These are phyloP conservation scores for Phtheirospermum japonicum DNA, from an alignment of 257 asterid genomes.

Conservation along the genomic window DNA sequence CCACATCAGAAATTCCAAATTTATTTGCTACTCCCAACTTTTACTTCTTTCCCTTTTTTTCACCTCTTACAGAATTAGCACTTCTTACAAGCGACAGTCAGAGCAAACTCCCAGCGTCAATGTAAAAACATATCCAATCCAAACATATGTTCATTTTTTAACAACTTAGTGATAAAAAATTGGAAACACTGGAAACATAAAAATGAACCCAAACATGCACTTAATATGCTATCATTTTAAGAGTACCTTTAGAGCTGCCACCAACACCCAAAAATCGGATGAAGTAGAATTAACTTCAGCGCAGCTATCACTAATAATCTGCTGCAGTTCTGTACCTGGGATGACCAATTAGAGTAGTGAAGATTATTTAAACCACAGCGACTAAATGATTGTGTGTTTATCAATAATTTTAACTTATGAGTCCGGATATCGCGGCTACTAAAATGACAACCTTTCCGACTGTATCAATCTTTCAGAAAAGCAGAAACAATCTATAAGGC, in stretches of 20 bases:
- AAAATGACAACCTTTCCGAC: constrained; percentile 11
- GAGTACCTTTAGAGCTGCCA: constrained; percentile 84
- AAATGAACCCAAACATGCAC: neutral
- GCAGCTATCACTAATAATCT: constrained; percentile 61
- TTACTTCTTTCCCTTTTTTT: neutral
- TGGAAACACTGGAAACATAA: neutral
- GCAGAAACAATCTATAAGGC: neutral
- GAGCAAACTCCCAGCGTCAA: neutral
- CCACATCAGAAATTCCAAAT: neutral
- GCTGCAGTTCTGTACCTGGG: constrained; percentile 63
- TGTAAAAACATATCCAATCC: neutral
- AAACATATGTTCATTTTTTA: neutral
- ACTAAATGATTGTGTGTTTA: constrained; percentile 4
- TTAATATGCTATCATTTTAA: constrained; percentile 6
- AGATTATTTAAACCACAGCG: neutral
- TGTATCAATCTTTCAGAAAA: neutral
- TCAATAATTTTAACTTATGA: neutral
- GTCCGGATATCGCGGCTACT: neutral
- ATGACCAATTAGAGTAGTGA: constrained; percentile 29
- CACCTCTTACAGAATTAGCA: too few relatives aligned
- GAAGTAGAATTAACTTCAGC: constrained; percentile 74
- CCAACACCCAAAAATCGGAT: constrained; percentile 92
- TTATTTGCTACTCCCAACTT: neutral
- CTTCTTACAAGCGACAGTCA: neutral
- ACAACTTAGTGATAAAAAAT: neutral